Conservation (phyloP, 2,329 filamentous ascomycete species). For the Plenodomus tracheiphilus region DNA sequence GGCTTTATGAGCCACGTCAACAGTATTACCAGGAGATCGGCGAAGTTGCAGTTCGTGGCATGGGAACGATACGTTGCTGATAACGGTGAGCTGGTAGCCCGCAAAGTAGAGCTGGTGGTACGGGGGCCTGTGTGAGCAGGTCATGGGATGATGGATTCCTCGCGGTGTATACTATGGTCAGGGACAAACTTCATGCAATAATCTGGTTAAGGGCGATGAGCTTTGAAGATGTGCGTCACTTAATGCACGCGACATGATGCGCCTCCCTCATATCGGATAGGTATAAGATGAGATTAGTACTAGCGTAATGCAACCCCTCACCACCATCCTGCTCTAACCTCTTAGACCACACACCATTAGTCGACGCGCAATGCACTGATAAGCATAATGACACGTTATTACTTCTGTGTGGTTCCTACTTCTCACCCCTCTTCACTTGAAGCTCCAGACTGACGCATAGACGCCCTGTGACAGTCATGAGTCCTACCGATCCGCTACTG, state of each 20-base stretch:
- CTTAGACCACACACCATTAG: neutral
- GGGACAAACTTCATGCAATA: too few species aligned
- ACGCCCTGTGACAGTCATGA: too few species aligned
- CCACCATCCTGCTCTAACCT: neutral
- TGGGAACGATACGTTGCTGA: neutral
- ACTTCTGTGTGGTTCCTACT: neutral
- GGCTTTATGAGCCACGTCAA: neutral
- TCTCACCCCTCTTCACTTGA: neutral
- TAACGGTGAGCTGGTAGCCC: neutral
- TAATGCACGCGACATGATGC: too few species aligned
- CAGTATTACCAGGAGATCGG: neutral
- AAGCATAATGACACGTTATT: neutral
- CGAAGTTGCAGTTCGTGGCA: neutral
- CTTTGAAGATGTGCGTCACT: too few species aligned
- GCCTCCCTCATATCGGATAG: too few species aligned
- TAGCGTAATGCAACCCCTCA: neutral
- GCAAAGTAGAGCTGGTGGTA: neutral
- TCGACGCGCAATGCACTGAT: neutral
- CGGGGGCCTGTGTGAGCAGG: neutral
- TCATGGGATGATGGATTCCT: neutral
- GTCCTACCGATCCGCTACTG: neutral
- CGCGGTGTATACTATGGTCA: neutral
- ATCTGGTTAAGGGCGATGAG: too few species aligned
- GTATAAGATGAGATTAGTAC: neutral
- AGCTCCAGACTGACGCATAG: too few species aligned